Evolutionary conservation across 495 filamentous ascomycete genomes (phyloP), one percentile per base, ranked within the genome.

Genomic region (Daldinia bambusicola): DNA sequence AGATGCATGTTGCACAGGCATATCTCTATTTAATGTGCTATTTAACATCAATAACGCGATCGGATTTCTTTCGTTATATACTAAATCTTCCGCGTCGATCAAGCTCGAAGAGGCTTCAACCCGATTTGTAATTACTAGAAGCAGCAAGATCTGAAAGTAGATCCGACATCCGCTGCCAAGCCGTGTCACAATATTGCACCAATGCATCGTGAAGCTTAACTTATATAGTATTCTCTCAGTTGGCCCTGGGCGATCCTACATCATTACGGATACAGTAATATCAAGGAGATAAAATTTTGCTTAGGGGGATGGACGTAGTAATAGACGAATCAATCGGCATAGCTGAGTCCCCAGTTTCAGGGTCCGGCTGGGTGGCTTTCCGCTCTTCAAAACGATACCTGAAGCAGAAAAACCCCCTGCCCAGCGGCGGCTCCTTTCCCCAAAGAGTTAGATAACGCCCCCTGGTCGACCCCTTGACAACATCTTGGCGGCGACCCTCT

Each of bases 331-430:
- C 59, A 74, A 67, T 62, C 67, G 71, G 67, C 50, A 72, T 57
- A 64, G 63, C 20, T 51, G 1, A 61, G 37, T 63, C 58, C 60
- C 67, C 61, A 70, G 74, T 76, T 75, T 76, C 74, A 76, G 72
- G 30, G 59, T 58, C 75, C 74, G 74, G 74, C 58, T 76, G n/a
- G 74, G 14, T 61, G 36, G 18, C 55, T 61, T 65, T 71, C 74
- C 72, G 67, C 61, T 48, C 26, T 67, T 38, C 72, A 69, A 77
- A 77, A 77, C 75, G 30, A 40, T 63, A 66, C 69, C 72, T 77
- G 75, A 77, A 55, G 75, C 72, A 72, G 53, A 63, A 59, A 48
- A 58, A 69, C 53, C 51, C 66, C 70, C 52, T 73, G 65, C 70
- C 32, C 61, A 36, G 36, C 57, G 51, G 52, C 36, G n/a, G 51